Base-by-base conservation (phyloP, 108 stramenopile species). In the Parietichytrium sp. region DNA sequence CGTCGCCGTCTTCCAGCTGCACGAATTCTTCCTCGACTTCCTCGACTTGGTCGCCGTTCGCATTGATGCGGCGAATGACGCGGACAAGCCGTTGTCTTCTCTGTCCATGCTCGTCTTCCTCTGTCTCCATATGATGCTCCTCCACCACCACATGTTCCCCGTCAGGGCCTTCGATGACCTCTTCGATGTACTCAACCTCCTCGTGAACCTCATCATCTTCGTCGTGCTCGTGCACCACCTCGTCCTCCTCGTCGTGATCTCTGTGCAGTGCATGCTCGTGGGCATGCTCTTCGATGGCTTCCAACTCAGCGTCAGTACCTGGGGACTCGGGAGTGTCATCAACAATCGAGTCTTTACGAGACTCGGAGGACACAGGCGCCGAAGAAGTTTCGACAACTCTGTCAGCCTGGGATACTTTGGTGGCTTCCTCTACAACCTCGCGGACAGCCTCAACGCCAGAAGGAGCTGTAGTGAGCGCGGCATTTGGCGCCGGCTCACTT, bases 151-250 rank as follows among this genome's bases (percentile, higher is more conserved):
- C 18, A 16, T 50, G 49, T 18, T 50, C 18, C 49, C n/a, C 18
- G 18, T 18, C 18, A 16, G 18, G 16, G 18, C 49, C n/a, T 18
- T 50, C 49, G 16, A 18, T 18, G 16, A 18, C 36, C 55, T 31
- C 29, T 18, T 18, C 7, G 29, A 27, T 30, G 13, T 42, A 4
- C 38, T 42, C 42, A 8, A 42, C 55, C 52, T 52, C 52, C 55
- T 72, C 55, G 55, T 8, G 55, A 30, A 42, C 36, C 16, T 72
- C 55, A 38, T 42, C 55, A 38, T 30, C 55, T 18, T 72, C 42
- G n/a, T 18, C 36, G 18, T 72, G 55, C 29, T 72, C 55, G 30
- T 38, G 55, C 55, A 72, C 42, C 36, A 72, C n/a, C 18, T 72
- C 55, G 12, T 72, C 55, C 12, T 72, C 36, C 12, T 72, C 55